Evolutionary conservation across 2,329 filamentous ascomycete species (phyloP).

Genomic region (Exophiala bonariae): DNA sequence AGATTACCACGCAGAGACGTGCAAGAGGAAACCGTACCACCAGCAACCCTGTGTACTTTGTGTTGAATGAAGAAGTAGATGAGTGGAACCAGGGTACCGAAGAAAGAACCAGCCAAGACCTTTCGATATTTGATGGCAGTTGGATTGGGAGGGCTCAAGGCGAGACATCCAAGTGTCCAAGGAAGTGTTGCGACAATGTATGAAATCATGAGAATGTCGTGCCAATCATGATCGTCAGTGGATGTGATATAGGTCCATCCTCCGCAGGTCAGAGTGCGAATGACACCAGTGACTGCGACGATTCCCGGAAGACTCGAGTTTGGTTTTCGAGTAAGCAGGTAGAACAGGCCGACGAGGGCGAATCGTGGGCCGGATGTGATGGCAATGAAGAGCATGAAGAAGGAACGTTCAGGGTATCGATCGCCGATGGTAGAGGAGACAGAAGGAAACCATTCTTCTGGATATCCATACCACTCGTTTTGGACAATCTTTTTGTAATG

Average conservation of each 20-base stretch:
- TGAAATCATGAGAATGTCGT: conserved; percentile 99
- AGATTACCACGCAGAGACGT: too few species aligned
- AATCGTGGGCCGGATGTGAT: conserved; percentile 94
- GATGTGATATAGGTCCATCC: conserved; percentile 99
- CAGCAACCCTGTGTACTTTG: conserved; percentile 90
- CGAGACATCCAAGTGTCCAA: conserved; percentile 90
- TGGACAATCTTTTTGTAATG: conserved; percentile 98
- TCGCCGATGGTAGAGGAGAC: conserved; percentile 97
- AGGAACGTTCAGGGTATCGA: conserved; percentile 90
- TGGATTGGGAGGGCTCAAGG: conserved; percentile 80
- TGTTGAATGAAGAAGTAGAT: conserved; percentile 98
- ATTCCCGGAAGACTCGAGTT: conserved; percentile 77
- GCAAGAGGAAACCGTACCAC: conserved; percentile 63
- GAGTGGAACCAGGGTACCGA: conserved; percentile 83
- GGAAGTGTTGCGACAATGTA: conserved; percentile 92
- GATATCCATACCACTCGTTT: conserved; percentile 94
- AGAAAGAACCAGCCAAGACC: conserved; percentile 78
- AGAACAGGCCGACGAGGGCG: conserved; percentile 86
- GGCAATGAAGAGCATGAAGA: conserved; percentile 97
- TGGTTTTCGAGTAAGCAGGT: conserved; percentile 77
- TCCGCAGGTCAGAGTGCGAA: conserved; percentile 90
- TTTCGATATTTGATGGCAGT: conserved; percentile 86
- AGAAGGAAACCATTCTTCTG: conserved; percentile 94
- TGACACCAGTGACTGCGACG: conserved; percentile 74
- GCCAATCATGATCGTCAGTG: conserved; percentile 97